Evolutionary conservation across 2,329 filamentous ascomycete genomes (phyloP), one percentile per base, ranked within the genome.

Genomic region (Aspergillus hiratsukae): DNA sequence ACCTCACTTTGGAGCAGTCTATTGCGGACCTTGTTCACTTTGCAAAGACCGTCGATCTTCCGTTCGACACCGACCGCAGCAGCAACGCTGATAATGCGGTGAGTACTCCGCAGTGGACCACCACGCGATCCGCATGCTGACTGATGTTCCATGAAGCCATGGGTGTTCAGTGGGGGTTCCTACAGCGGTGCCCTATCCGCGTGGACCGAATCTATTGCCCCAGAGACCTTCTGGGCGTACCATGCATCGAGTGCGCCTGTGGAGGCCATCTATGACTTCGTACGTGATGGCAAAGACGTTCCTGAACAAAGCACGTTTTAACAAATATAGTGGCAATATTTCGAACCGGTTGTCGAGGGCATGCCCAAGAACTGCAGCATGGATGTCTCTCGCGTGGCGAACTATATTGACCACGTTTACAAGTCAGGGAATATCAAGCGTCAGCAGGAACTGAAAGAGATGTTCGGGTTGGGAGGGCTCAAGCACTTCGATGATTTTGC

Each of bases 211-310:
- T 78, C 78, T 11, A 70, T 79, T 2, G 70, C 76, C 1, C 81
- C 82, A 0, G 83, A 80, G 6, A 84, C 81, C 0, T 82, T 83
- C 68, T 85, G 82, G 82, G 82, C 82, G 1, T 85, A 85, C 60
- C 81, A 83, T 66, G 73, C 82, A 3, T 81, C 80, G 29, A 81
- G 79, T 65, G 83, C 78, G 0, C 80, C 81, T 0, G 81, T 85
- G 1, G 70, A 86, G 61, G 78, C 80, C 1, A 77, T 85, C 35
- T 76, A 78, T 25, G 75, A 86, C 67, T 84, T 80, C 64, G 73
- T 76, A 46, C 40, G 65, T 58, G 48, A 8, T 19, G 10, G 29
- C 14, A 29, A 14, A 50, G 21, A 43, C 8, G n/a, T 10, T 21
- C n/a, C 2, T n/a, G 29, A 21, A 11, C 40, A 11, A 43, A 43